A percentile compares a stretch with the other conserved stretches of the same genome.
Evolutionary conservation across 2,329 filamentous ascomycete genomes (phyloP).

Genomic region (Pestalotiopsis sp.): DNA sequence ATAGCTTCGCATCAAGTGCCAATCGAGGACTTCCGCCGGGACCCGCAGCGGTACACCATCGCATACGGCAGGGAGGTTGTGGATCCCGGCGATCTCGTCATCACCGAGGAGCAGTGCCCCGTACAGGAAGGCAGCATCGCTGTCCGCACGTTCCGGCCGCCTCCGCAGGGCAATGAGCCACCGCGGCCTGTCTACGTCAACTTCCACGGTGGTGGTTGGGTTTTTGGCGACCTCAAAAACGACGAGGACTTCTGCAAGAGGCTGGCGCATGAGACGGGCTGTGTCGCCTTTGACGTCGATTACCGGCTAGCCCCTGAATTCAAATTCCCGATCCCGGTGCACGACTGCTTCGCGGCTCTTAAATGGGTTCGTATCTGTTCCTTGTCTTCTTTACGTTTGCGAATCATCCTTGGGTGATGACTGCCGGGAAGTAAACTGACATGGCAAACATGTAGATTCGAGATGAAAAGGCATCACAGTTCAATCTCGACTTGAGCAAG

Average conservation of each 20-base stretch:
- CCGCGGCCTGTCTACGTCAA: slow-evolving; percentile 59
- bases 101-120: slow-evolving; percentile 7
- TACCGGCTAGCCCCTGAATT: slow-evolving; percentile 69
- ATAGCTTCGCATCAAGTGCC: slow-evolving; percentile 2
- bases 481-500: not conserved
- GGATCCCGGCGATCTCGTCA: not conserved
- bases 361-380: slow-evolving; percentile 41
- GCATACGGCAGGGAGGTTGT: slow-evolving; percentile 7
- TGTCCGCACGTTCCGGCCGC: slow-evolving; percentile 2
- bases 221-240: slow-evolving; percentile 63
- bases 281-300: slow-evolving; percentile 64
- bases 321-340: slow-evolving; percentile 65
- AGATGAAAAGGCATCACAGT: slow-evolving; percentile 2
- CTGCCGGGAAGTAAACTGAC: no score
- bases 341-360: slow-evolving; percentile 66
- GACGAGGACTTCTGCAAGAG: slow-evolving; percentile 62
- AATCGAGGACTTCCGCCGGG: slow-evolving; percentile 3
- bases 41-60: slow-evolving; percentile 5
- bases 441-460: not conserved
- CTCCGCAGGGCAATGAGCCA: not conserved
- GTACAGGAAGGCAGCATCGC: not conserved
- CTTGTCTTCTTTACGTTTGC: not conserved
- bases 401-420: not conserved
- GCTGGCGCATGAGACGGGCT: slow-evolving; percentile 53
- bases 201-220: slow-evolving; percentile 70